Evolutionary conservation across 2,329 filamentous ascomycete species (phyloP).

Genomic region (Hypoxylon sp.): DNA sequence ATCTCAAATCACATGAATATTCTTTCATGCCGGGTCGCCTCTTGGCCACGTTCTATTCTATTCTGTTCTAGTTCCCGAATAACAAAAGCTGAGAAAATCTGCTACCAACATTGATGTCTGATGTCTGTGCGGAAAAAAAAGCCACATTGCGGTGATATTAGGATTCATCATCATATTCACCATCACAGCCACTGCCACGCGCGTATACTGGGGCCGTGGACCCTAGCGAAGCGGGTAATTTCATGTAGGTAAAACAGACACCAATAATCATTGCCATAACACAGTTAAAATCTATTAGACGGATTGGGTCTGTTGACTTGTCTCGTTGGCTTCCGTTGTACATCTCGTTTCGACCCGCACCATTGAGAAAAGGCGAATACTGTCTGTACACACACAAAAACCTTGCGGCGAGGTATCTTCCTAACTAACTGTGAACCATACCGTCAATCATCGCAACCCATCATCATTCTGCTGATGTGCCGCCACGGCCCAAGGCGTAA

Average conservation of each 20-base stretch:
- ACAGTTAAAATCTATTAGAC: conserved; percentile 38
- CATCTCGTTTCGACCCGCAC: conserved; percentile 29
- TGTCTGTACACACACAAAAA: conserved; percentile 29
- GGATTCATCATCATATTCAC: conserved; percentile 13
- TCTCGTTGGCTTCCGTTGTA: conserved; percentile 14
- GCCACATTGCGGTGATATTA: conserved; percentile 15
- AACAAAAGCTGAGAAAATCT: conserved; percentile 2
- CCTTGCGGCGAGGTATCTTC: conserved; percentile 40
- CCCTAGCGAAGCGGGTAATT: conserved; percentile 22
- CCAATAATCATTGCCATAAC: conserved; percentile 30
- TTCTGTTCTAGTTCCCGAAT: neutral
- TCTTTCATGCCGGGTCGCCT: conserved; percentile 30
- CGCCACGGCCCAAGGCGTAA: conserved; percentile 28
- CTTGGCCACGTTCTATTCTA: neutral
- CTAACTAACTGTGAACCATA: conserved; percentile 12
- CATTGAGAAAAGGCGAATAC: conserved; percentile 29
- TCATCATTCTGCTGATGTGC: conserved; percentile 30
- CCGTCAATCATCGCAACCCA: conserved; percentile 32
- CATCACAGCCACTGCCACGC: conserved; percentile 31
- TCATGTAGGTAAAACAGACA: conserved; percentile 8
- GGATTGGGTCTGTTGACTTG: conserved; percentile 28
- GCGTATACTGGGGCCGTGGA: neutral
- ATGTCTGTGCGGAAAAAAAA: conserved; percentile 5
- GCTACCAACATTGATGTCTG: conserved; percentile 5
- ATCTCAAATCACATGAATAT: conserved; percentile 35